These are phyloP conservation scores for Datisca glomerata DNA, from an alignment of 306 rosid species.

Conservation along the genomic window DNA sequence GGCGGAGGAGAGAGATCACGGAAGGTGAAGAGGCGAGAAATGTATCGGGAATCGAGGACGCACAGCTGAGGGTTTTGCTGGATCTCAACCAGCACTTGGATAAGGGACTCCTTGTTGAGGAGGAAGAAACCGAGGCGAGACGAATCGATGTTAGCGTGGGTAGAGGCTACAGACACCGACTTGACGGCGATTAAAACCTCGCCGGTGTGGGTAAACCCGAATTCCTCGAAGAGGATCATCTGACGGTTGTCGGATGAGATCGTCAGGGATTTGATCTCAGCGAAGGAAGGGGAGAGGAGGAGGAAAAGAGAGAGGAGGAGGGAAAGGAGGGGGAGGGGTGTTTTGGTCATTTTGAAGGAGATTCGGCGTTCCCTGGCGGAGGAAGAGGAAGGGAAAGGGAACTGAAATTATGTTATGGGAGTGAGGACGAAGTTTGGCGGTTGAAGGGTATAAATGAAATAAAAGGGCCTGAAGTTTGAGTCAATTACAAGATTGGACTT, in stretches of 20 bases:
- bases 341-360: conserved; percentile 21
- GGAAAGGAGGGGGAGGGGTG: conserved; percentile 15
- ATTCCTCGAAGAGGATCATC: conserved; percentile 65
- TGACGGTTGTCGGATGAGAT: conserved; percentile 46
- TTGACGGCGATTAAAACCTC: conserved; percentile 35
- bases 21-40: conserved; percentile 33
- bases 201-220: conserved; percentile 73
- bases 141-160: conserved; percentile 12
- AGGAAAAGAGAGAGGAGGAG: conserved; percentile 11
- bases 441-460: neutral
- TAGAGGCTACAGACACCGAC: conserved; percentile 29
- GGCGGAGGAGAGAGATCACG: conserved; percentile 58
- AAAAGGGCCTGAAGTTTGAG: too few species aligned
- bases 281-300: conserved; percentile 21
- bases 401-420: neutral
- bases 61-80: conserved; percentile 50
- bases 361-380: neutral
- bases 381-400: neutral
- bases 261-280: conserved; percentile 57
- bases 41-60: conserved; percentile 46
- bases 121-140: conserved; percentile 70
- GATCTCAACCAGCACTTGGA: conserved; percentile 64
- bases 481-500: too few species aligned
- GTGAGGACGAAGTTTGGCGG: neutral
- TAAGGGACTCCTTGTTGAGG: conserved; percentile 52